Evolutionary conservation across 129 eudicot species (phyloP).

Genomic region (Lonicera japonica): DNA sequence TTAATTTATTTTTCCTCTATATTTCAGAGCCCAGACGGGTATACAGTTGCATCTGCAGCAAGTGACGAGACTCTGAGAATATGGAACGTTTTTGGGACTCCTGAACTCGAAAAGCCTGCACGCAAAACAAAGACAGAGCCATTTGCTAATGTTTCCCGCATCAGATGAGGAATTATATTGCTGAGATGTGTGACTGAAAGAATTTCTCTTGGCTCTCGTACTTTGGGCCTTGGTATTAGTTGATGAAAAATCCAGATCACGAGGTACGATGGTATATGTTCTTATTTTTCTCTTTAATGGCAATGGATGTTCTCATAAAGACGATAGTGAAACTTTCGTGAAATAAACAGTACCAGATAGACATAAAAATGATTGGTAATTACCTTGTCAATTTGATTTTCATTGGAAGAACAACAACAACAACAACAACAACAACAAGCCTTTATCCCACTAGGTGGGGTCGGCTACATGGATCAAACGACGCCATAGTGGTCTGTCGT

Average conservation of each 20-base stretch:
- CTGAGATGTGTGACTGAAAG: background rate
- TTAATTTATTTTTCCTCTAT: background rate
- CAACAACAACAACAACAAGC: too few species aligned
- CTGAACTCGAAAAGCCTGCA: conserved; percentile 27
- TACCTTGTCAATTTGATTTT: too few species aligned
- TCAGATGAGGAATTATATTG: conserved; percentile 28
- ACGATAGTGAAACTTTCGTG: too few species aligned
- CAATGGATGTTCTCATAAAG: too few species aligned
- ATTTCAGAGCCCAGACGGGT: conserved; percentile 76
- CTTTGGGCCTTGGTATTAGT: background rate
- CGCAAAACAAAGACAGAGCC: conserved; percentile 36
- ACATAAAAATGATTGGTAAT: too few species aligned
- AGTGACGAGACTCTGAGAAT: conserved; percentile 58
- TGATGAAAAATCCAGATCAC: background rate
- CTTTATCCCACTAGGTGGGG: too few species aligned
- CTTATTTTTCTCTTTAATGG: background rate
- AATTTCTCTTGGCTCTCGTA: background rate
- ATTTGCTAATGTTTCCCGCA: conserved; percentile 39
- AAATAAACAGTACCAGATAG: too few species aligned
- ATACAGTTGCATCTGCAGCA: conserved; percentile 53
- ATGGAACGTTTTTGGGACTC: conserved; percentile 68
- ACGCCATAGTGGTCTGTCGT: too few species aligned
- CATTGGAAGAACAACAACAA: too few species aligned
- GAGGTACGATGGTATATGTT: background rate
- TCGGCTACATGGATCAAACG: too few species aligned